Percentiles rank a stretch among this genome's conserved stretches.
phyloP scores from a whole-genome alignment of 129 eudicot species.

The Pulicaria dysenterica region DNA sequence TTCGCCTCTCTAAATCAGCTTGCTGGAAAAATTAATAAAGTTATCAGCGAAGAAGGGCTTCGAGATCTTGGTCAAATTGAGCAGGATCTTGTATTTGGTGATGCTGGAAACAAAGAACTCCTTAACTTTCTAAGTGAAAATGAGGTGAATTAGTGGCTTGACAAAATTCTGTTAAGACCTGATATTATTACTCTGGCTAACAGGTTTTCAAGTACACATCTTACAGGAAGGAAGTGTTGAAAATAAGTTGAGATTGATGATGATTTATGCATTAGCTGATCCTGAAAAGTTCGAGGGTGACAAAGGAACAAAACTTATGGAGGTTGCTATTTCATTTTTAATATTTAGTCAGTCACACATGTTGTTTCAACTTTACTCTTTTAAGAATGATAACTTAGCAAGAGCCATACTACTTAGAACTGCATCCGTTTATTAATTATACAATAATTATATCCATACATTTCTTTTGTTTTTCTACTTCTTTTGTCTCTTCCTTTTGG shows the following conservation, averaged over 20 bases:
- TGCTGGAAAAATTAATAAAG: constrained; percentile 84
- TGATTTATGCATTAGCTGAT: constrained; percentile 82
- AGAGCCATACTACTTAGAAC: no score
- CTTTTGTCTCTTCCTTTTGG: constrained; percentile 2
- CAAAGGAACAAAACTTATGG: constrained; percentile 78
- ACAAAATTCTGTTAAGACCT: constrained; percentile 21
- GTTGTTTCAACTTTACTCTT: background rate
- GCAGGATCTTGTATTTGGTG: constrained; percentile 98
- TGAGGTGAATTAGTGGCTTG: constrained; percentile 49
- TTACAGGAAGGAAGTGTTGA: constrained; percentile 58
- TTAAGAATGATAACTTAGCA: background rate
- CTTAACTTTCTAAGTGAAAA: constrained; percentile 56
- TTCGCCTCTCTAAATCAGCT: constrained; percentile 47
- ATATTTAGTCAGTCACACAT: background rate
- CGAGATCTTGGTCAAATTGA: constrained; percentile 96
- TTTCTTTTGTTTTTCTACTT: background rate
- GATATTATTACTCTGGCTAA: constrained; percentile 16
- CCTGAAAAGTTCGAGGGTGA: constrained; percentile 94
- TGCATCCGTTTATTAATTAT: no score
- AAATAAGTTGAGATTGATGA: constrained; percentile 71
- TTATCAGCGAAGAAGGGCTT: constrained; percentile 71
- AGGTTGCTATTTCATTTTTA: constrained; percentile 47
- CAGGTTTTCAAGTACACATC: background rate
- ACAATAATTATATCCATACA: no score
- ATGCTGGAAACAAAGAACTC: constrained; percentile 93